Evolutionary conservation across 768 basidiomycete genomes (phyloP), one percentile per base, ranked within the genome.

Genomic region (Kwoniella botswanensis): DNA sequence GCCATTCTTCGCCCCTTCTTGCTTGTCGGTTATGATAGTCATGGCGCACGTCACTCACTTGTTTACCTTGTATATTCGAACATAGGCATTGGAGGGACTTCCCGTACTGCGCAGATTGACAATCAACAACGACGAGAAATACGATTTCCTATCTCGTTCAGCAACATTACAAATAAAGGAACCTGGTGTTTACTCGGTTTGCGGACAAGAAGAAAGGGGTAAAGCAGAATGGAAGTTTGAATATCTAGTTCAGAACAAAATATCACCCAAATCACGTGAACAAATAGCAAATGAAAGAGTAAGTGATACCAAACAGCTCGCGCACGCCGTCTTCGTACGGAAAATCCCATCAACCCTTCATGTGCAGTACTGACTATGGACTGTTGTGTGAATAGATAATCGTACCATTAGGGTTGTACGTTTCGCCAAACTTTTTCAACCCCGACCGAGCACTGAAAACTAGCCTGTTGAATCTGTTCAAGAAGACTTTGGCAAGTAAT

Each of bases 151-250:
- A 58, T 90, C 91, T 3, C 88, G 90, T 42, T 91, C 93, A 74
- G 93, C 92, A 9, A 87, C 87, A 42, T 86, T 94, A 56, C 85
- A 85, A 57, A 84, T 93, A 71, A 92, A 90, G 81, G 78, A 86
- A 2, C 91, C 90, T 65, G 92, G 93, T 0, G 88, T 92, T 7
- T 94, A 93, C 82, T 87, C 87, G 13, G 89, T 93, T 13, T 86
- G 86, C 35, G 93, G 92, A 10, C 85, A 84, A 41, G 93, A 94
- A 79, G 83, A 85, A 15, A 65, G 77, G 75, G 79, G 80, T 22
- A 88, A 87, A 67, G 83, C 92, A 18, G 84, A 85, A 24, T 94
- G 93, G 93, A 88, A 88, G 67, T 90, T 94, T 72, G 90, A 92
- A 66, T 94, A 94, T 79, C 77, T 89, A 42, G 90, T 94, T 11